phyloP scores from a whole-genome alignment of 2,329 filamentous ascomycete species.

The Colletotrichum zoysiae region DNA sequence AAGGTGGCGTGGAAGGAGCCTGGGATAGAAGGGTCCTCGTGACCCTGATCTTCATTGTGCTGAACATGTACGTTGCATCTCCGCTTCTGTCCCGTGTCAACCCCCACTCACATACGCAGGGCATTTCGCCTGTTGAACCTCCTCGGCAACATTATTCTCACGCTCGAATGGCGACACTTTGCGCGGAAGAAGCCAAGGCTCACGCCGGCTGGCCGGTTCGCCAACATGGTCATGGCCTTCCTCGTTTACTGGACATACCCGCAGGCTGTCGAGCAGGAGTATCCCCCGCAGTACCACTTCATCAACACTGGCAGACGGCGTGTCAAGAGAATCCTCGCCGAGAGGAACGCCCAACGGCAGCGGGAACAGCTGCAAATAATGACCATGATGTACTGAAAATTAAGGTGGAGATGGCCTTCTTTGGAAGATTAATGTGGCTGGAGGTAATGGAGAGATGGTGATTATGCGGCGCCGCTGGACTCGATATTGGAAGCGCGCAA shows the following conservation, averaged over 20 bases:
- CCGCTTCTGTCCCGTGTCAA: background rate
- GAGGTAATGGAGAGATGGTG: background rate
- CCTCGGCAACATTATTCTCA: slow-evolving; percentile 54
- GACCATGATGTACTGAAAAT: slow-evolving; percentile 29
- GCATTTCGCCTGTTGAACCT: slow-evolving; percentile 55
- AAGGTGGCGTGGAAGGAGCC: slow-evolving; percentile 10
- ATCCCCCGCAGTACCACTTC: slow-evolving; percentile 45
- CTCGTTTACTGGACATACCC: slow-evolving; percentile 59
- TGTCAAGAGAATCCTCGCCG: slow-evolving; percentile 36
- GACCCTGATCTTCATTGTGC: slow-evolving; percentile 50
- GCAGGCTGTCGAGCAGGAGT: slow-evolving; percentile 54
- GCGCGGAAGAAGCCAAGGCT: slow-evolving; percentile 50
- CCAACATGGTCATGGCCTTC: slow-evolving; percentile 48
- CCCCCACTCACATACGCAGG: slow-evolving; percentile 45
- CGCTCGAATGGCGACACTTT: slow-evolving; percentile 55
- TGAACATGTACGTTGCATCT: slow-evolving; percentile 54
- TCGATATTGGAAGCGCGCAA: background rate
- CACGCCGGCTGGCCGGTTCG: slow-evolving; percentile 17
- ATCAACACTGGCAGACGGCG: slow-evolving; percentile 39
- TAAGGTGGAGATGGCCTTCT: background rate
- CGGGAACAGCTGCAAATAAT: slow-evolving; percentile 37
- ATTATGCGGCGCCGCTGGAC: background rate
- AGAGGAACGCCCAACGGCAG: slow-evolving; percentile 32
- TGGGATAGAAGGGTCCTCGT: slow-evolving; percentile 45
- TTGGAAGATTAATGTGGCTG: background rate